Percentiles rank a stretch among this genome's conserved stretches.
Conservation (phyloP, 2,329 filamentous ascomycete species). For the Fusarium sp. region DNA sequence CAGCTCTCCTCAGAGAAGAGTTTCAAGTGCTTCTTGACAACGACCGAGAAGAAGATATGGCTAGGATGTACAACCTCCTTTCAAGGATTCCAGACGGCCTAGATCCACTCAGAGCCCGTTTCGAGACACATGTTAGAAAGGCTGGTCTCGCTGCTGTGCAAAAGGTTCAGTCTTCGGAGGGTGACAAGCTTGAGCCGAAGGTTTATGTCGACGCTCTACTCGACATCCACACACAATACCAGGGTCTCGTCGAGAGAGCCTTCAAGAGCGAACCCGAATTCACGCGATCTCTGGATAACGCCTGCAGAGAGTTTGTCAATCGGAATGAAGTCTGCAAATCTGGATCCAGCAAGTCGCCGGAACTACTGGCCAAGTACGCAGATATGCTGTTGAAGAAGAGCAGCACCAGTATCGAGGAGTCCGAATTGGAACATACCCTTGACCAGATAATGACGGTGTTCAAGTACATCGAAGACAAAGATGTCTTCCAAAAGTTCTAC, state of each 20-base stretch:
- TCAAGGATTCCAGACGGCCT: conserved; percentile 91
- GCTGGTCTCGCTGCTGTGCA: conserved; percentile 89
- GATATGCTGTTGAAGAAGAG: conserved; percentile 94
- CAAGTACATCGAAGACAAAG: conserved; percentile 99
- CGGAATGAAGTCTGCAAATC: conserved; percentile 96
- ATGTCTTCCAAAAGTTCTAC: conserved; percentile 99
- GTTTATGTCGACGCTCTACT: conserved; percentile 95
- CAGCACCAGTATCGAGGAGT: conserved; percentile 91
- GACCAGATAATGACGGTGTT: conserved; percentile 99
- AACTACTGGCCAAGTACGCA: conserved; percentile 94
- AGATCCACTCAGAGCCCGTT: conserved; percentile 86
- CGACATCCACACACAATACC: conserved; percentile 94
- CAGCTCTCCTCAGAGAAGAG: conserved; percentile 87
- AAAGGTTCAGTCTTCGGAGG: conserved; percentile 87
- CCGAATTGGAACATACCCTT: conserved; percentile 89
- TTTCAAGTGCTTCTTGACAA: conserved; percentile 95
- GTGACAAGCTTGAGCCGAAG: conserved; percentile 93
- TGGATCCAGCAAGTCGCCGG: conserved; percentile 92
- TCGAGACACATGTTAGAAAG: conserved; percentile 92
- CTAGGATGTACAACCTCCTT: conserved; percentile 93
- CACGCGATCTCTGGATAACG: conserved; percentile 94
- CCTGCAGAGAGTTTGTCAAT: conserved; percentile 98
- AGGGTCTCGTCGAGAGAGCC: conserved; percentile 88
- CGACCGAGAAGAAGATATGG: conserved; percentile 94
- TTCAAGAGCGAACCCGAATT: conserved; percentile 98